Evolutionary conservation across 2,329 filamentous ascomycete genomes (phyloP).

Genomic region (Ascocoryne sarcoides): DNA sequence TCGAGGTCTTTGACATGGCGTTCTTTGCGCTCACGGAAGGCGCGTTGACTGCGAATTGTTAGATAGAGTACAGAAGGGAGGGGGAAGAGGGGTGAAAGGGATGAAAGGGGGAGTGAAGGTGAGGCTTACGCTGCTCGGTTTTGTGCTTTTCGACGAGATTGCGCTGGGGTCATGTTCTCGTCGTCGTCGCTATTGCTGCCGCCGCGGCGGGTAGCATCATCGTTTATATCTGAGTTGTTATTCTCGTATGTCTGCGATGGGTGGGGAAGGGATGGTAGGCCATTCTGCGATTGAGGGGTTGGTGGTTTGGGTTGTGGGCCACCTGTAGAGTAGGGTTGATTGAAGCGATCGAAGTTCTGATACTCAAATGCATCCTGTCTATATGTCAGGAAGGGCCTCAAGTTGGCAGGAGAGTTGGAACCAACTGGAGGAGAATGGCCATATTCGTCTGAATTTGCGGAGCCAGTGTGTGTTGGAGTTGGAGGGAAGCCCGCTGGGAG

Average conservation of each 20-base stretch:
- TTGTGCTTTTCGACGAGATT: constrained; percentile 58
- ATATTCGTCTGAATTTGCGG: constrained; percentile 35
- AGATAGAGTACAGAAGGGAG: too few species aligned
- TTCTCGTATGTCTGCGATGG: constrained; percentile 16
- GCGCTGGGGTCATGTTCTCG: constrained; percentile 45
- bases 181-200: constrained; percentile 35
- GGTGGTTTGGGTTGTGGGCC: constrained; percentile 13
- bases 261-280: too few species aligned
- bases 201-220: constrained; percentile 20
- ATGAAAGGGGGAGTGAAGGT: not conserved
- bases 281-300: constrained; percentile 23
- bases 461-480: constrained; percentile 29
- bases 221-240: constrained; percentile 19
- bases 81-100: not conserved
- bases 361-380: constrained; percentile 27
- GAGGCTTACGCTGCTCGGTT: constrained; percentile 60
- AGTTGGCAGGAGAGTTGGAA: constrained; percentile 12
- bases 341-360: constrained; percentile 24
- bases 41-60: constrained; percentile 75
- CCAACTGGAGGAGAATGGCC: constrained; percentile 35
- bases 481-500: constrained; percentile 39
- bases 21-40: constrained; percentile 94
- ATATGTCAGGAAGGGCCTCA: constrained; percentile 22
- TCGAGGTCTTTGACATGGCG: constrained; percentile 90
- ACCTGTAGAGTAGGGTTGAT: constrained; percentile 18